These are phyloP conservation scores for Colletotrichum sp. DNA, from an alignment of 2,329 filamentous ascomycete genomes.

Conservation along the genomic window DNA sequence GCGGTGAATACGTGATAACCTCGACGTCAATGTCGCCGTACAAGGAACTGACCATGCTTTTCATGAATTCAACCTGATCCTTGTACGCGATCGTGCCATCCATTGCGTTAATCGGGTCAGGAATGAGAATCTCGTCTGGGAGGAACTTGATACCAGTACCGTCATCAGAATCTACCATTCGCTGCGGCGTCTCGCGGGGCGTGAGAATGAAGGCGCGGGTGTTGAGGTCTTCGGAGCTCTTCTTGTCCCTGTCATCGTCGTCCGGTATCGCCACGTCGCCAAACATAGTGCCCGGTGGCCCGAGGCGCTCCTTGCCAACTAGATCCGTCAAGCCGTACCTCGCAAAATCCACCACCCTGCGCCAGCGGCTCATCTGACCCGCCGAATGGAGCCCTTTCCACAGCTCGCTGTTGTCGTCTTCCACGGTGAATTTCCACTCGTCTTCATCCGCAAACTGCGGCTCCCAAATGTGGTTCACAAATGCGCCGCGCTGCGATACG, in stretches of 20 bases:
- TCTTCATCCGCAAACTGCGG: no score
- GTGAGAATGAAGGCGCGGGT: background rate
- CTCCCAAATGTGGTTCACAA: background rate
- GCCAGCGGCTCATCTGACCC: accelerated
- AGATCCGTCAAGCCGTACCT: background rate
- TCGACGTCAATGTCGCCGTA: background rate
- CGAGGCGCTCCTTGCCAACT: background rate
- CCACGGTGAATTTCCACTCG: background rate
- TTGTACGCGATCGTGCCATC: background rate
- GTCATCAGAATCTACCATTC: accelerated
- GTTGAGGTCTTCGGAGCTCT: background rate
- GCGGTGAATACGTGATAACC: background rate
- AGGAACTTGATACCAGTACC: background rate
- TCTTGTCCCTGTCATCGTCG: background rate
- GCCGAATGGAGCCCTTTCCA: background rate
- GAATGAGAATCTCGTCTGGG: background rate
- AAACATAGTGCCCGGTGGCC: background rate
- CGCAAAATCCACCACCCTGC: background rate
- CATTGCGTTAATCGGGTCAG: background rate
- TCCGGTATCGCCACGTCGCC: background rate
- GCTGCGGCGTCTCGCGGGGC: background rate
- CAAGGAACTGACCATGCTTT: background rate
- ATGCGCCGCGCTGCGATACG: background rate
- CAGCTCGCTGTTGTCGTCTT: accelerated
- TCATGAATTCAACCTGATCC: background rate